Base-by-base conservation (phyloP, 352 stramenopile genomes). In the Pythium vanterpoolii region DNA sequence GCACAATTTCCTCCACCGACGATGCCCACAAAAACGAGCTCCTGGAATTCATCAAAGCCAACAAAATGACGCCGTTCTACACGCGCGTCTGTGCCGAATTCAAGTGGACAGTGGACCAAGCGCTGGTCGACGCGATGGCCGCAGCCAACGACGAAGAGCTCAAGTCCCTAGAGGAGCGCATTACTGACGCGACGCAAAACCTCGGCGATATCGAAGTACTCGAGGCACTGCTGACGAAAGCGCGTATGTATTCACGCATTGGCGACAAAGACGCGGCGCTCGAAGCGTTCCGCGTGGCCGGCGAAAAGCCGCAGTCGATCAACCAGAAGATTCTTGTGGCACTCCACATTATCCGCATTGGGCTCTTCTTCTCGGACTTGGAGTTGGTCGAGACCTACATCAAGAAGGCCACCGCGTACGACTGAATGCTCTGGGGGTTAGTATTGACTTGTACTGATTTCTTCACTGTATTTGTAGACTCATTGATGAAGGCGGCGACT, bases 321-420 rank as follows among this genome's bases (percentile, higher is more conserved):
- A 98, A 98, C 53, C 98, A 99, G 76, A 98, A 98, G 69, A 98
- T 99, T 64, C 96, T 99, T 65, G 95, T 98, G 4, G 74, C 93
- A 38, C 95, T 99, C 76, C 93, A 98, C 66, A 87, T 93, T 45
- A 95, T 93, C 61, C 83, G 81, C 60, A 89, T 96, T 65, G 88
- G 84, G 14, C 69, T 96, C 27, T 96, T 96, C 68, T 95, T 94
- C 64, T 85, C 76, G 44, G 84, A 96, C 70, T 56, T 93, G 52
- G 77, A 89, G 24, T 67, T 94, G 19, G 86, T 96, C 23, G 87
- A 96, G 54, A 74, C 71, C 61, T 68, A 93, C 65, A 91, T 97
- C 64, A 94, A 95, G 59, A 90, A 93, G 72, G 95, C 96, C 10
- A 84, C 83, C 8, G 68, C 56, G 75, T 62, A 40, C 26, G 21